Base-by-base conservation (phyloP, 129 eudicot genomes). In the Cynara cardunculus region DNA sequence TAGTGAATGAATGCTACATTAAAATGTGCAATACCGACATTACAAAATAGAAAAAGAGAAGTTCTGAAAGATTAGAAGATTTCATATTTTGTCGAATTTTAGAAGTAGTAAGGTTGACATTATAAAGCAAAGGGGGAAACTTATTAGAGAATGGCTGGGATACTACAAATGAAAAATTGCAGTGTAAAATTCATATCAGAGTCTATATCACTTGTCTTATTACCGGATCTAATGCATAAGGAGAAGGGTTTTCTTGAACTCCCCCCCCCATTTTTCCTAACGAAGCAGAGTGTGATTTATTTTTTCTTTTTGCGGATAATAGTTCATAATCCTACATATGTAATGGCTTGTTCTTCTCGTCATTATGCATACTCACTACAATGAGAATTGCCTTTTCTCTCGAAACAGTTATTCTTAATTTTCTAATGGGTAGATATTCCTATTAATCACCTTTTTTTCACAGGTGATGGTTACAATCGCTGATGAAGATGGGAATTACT, bases 381-480 rank as follows among this genome's bases (percentile, higher is more conserved):
- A 53, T 53, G 22, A 53, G 6, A 41, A 41, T 16, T 41, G 16
- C 53, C 14, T 13, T 41, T 13, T 46, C 59, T 14, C 59, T 46
- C 0, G n/a, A 56, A 56, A 56, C 24, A 56, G 65, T 56, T 56
- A 16, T n/a, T 56, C 10, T 18, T n/a, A 56, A 56, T n/a, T 56
- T 56, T 16, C 5, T 56, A 56, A 56, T 18, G 21, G 25, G 24
- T 16, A 56, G 8, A 21, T 62, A 62, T 59, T 21, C 16, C 8
- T 64, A 64, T 19, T 19, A 64, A 64, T 64, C 14, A 22, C n/a
- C 46, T 37, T 78, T 73, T 64, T 71, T 77, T 70, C 16, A 74
- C 93, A 96, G 99, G 97, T 94, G 81, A 83, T 96, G 82, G 93
- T 93, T 69, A 86, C 91, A 70, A 91, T 96, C 72, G 99, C 99